Percentiles rank a stretch among this genome's conserved stretches.
These are phyloP conservation scores for Podospora sp. DNA, from an alignment of 495 filamentous ascomycete species.

Conservation along the genomic window DNA sequence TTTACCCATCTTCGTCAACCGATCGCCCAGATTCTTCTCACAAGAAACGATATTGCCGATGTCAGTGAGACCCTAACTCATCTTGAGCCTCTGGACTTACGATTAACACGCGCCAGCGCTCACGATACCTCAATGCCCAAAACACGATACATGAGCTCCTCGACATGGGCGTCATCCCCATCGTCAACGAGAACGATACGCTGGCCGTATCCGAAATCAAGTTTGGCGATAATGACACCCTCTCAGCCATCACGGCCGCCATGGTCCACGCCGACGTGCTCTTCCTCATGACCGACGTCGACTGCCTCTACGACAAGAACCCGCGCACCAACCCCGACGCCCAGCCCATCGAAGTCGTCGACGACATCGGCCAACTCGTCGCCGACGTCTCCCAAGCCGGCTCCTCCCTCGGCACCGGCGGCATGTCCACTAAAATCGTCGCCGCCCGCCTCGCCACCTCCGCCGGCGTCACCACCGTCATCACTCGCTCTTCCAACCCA, in stretches of 20 bases:
- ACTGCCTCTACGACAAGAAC: constrained; percentile 95
- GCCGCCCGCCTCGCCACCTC: constrained; percentile 92
- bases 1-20: constrained; percentile 87
- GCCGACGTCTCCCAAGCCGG: constrained; percentile 92
- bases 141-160: constrained; percentile 89
- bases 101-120: constrained; percentile 57
- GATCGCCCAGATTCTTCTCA: constrained; percentile 91
- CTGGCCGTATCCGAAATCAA: constrained; percentile 97
- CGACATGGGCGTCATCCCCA: constrained; percentile 94
- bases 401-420: constrained; percentile 88
- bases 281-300: constrained; percentile 98
- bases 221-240: constrained; percentile 97
- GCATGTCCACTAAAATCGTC: constrained; percentile 97
- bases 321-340: constrained; percentile 83
- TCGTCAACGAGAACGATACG: constrained; percentile 99
- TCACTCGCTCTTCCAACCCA: constrained; percentile 86
- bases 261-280: constrained; percentile 97
- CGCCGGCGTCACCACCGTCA: constrained; percentile 92
- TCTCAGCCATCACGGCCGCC: constrained; percentile 93
- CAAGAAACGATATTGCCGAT: constrained; percentile 96
- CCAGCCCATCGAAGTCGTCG: constrained; percentile 86
- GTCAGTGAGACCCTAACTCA: constrained; percentile 52
- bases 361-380: constrained; percentile 81
- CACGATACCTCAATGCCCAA: constrained; percentile 94
- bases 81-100: neutral